Percentiles rank a stretch among this genome's conserved stretches.
phyloP scores from a whole-genome alignment of 768 basidiomycete species.

The Dioszegia aurantiaca region DNA sequence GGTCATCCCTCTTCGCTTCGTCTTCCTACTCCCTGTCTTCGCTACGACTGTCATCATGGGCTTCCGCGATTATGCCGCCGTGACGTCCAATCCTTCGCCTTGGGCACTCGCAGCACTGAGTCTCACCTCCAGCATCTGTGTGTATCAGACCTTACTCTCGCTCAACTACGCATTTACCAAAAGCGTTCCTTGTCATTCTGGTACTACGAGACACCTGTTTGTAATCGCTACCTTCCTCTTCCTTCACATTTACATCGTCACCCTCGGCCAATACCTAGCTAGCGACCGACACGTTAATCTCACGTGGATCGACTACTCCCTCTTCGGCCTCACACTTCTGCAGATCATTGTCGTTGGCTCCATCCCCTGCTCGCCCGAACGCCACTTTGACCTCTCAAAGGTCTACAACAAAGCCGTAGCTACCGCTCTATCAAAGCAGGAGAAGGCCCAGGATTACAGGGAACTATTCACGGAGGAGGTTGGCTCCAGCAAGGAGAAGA shows the following conservation, averaged over 20 bases:
- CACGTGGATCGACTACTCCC: conserved; percentile 18
- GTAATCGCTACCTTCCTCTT: conserved; percentile 6
- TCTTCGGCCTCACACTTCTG: conserved; percentile 7
- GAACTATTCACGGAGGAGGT: background rate
- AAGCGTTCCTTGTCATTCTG: conserved; percentile 1
- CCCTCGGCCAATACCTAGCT: conserved; percentile 27
- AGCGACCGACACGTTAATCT: background rate
- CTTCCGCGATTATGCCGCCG: background rate
- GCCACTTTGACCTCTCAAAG: conserved; percentile 20
- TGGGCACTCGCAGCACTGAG: background rate
- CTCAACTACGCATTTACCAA: conserved; percentile 16
- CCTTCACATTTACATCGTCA: conserved; percentile 21
- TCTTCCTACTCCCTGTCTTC: conserved; percentile 12
- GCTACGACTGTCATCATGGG: conserved; percentile 2
- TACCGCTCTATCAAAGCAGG: background rate
- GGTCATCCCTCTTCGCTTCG: conserved; percentile 8
- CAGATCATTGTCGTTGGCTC: conserved; percentile 7
- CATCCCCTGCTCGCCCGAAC: conserved; percentile 22
- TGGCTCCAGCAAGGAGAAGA: background rate
- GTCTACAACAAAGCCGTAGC: conserved; percentile 31
- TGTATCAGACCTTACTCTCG: background rate
- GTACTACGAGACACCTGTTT: conserved; percentile 23
- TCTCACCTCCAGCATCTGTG: background rate
- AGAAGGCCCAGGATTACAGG: conserved; percentile 1
- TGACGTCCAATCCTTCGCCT: background rate